Percentiles rank a stretch among this genome's conserved stretches.
Evolutionary conservation across 441 rosid genomes (phyloP).

Genomic region (Raphanus hybrid): DNA sequence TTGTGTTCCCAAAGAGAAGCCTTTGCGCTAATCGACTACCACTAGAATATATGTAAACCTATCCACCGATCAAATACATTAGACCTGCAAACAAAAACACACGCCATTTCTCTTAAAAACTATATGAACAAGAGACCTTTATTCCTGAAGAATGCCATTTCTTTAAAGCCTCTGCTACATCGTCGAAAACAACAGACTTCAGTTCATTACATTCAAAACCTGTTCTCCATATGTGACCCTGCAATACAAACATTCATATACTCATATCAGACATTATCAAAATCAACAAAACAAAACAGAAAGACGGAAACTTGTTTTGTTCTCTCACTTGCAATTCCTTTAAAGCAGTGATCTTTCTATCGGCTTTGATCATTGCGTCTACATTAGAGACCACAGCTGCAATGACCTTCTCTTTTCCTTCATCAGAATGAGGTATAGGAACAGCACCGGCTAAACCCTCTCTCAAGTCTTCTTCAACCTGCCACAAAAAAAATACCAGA

Average conservation of each 20-base stretch:
- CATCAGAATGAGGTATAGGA: constrained; percentile 70
- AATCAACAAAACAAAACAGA: too few relatives aligned
- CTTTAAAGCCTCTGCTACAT: constrained; percentile 82
- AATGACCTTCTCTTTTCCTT: constrained; percentile 80
- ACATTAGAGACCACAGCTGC: constrained; percentile 87
- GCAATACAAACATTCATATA: constrained; percentile 26
- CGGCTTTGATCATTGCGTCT: constrained; percentile 91
- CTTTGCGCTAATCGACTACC: constrained; percentile 97
- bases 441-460: constrained; percentile 48
- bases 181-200: constrained; percentile 80
- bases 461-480: too few relatives aligned
- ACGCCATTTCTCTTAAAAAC: neutral
- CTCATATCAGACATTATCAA: constrained; percentile 5
- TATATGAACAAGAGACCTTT: constrained; percentile 51
- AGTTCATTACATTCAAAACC: constrained; percentile 76
- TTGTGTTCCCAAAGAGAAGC: constrained; percentile 84
- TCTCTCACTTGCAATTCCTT: constrained; percentile 89
- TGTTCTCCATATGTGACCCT: constrained; percentile 98
- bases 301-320: too few relatives aligned
- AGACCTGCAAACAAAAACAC: neutral
- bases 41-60: constrained; percentile 95
- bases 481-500: too few relatives aligned
- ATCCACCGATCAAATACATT: neutral
- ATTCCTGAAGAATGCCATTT: constrained; percentile 87
- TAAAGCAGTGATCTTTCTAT: constrained; percentile 92